Percentiles rank a stretch among this genome's conserved stretches.
Conservation (phyloP, 2,329 filamentous ascomycete species). For the Herpomyces periplanetae region DNA sequence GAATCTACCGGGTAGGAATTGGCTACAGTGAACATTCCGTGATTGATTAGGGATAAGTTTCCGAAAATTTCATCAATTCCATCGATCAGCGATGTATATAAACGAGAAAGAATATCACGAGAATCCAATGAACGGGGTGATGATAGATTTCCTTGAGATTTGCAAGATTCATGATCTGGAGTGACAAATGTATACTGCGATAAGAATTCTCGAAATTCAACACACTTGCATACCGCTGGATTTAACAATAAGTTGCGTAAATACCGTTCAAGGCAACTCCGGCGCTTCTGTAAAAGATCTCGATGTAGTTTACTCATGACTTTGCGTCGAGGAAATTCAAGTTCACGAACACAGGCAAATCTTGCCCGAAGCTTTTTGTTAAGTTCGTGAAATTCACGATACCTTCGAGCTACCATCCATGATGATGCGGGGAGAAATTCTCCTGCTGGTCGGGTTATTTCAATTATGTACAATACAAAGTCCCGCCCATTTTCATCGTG, state of each 20-base stretch:
- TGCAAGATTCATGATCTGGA: conserved; percentile 21
- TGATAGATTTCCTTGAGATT: too few species aligned
- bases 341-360: conserved; percentile 49
- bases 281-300: conserved; percentile 69
- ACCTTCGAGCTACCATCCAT: conserved; percentile 66
- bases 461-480: conserved; percentile 60
- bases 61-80: conserved; percentile 93
- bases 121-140: conserved; percentile 24
- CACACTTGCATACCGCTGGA: conserved; percentile 69
- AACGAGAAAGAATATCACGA: conserved; percentile 49
- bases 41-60: conserved; percentile 76
- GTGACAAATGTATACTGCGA: conserved; percentile 33
- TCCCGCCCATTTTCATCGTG: conserved; percentile 71
- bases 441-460: conserved; percentile 56
- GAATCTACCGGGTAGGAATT: conserved; percentile 64
- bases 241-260: conserved; percentile 39
- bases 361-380: conserved; percentile 51
- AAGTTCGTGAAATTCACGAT: conserved; percentile 84
- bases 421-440: conserved; percentile 89
- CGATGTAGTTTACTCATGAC: conserved; percentile 88
- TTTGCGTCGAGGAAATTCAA: conserved; percentile 66
- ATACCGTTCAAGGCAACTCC: conserved; percentile 47
- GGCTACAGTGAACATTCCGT: conserved; percentile 57
- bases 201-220: conserved; percentile 62
- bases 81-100: conserved; percentile 87